Evolutionary conservation across 225 moss, liverwort and hornwort species (phyloP).

Genomic region (Marchantia paleacea): DNA sequence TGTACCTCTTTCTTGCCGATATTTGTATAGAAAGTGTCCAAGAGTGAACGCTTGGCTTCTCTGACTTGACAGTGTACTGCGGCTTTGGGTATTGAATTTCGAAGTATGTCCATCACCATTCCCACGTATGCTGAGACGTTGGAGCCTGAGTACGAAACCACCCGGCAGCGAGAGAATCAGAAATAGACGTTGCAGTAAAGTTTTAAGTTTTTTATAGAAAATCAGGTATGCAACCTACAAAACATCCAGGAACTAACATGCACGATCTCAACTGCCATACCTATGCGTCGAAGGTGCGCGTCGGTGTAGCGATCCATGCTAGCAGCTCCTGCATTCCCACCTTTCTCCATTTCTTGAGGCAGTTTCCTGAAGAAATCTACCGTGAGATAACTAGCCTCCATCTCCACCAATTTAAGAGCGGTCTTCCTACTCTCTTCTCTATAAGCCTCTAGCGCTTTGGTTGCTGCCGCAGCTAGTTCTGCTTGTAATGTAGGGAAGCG

Average conservation of each 20-base stretch:
- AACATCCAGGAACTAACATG: neutral
- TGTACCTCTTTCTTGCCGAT: slow-evolving; percentile 47
- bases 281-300: slow-evolving; percentile 78
- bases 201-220: too few relatives aligned
- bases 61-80: slow-evolving; percentile 50
- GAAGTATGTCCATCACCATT: slow-evolving; percentile 47
- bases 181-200: neutral
- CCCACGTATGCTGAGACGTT: slow-evolving; percentile 46
- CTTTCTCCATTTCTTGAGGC: slow-evolving; percentile 82
- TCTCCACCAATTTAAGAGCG: slow-evolving; percentile 68
- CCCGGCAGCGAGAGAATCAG: neutral
- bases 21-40: slow-evolving; percentile 46
- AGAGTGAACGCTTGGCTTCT: slow-evolving; percentile 45
- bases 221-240: neutral
- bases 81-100: slow-evolving; percentile 46
- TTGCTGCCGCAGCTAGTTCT: slow-evolving; percentile 52
- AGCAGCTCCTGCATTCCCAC: slow-evolving; percentile 46
- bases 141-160: slow-evolving; percentile 25
- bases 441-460: slow-evolving; percentile 53
- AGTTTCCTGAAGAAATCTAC: slow-evolving; percentile 82
- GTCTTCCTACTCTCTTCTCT: slow-evolving; percentile 88
- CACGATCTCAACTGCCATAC: slow-evolving; percentile 18
- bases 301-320: slow-evolving; percentile 76
- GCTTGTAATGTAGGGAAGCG: slow-evolving; percentile 56
- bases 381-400: slow-evolving; percentile 84